A percentile compares a stretch with the other conserved stretches of the same genome.
Evolutionary conservation across 2,329 filamentous ascomycete genomes (phyloP).

Genomic region (Knufia fluminis): DNA sequence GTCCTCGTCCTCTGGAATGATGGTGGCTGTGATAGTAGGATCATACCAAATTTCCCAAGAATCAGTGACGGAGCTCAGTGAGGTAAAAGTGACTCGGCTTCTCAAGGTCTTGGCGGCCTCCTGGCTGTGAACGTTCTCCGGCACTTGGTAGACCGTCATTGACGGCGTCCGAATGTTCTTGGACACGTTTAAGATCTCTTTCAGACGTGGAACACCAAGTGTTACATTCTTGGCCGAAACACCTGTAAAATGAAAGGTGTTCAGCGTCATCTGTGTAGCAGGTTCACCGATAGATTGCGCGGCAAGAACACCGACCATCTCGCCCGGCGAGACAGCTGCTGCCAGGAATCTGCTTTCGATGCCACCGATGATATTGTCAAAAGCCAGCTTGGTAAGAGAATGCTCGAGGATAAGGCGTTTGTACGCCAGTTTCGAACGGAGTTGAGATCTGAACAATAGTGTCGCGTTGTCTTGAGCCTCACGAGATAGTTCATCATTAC

Average conservation of each 20-base stretch:
- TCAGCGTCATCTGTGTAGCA: conserved; percentile 97
- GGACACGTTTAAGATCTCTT: conserved; percentile 97
- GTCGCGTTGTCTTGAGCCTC: conserved; percentile 88
- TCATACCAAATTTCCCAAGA: conserved; percentile 97
- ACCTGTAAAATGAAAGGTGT: conserved; percentile 99
- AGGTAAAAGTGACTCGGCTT: conserved; percentile 88
- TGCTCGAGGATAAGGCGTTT: conserved; percentile 83
- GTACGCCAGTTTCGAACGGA: conserved; percentile 83
- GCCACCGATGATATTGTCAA: conserved; percentile 85
- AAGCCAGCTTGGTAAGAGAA: conserved; percentile 79
- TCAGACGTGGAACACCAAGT: conserved; percentile 93
- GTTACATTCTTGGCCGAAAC: conserved; percentile 99
- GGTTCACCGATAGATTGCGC: conserved; percentile 98
- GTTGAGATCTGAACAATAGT: conserved; percentile 80
- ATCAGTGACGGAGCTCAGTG: conserved; percentile 79
- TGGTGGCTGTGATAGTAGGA: conserved; percentile 75
- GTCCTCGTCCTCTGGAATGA: conserved; percentile 77
- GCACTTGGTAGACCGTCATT: conserved; percentile 81
- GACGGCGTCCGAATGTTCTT: conserved; percentile 97
- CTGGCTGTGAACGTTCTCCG: conserved; percentile 53
- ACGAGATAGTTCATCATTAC: conserved; percentile 66
- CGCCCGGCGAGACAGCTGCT: conserved; percentile 79
- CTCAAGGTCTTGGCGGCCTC: conserved; percentile 77
- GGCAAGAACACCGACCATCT: conserved; percentile 97
- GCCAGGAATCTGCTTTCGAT: conserved; percentile 81